Base-by-base conservation (phyloP, 2,329 filamentous ascomycete species). In the Colletotrichum sp. region DNA sequence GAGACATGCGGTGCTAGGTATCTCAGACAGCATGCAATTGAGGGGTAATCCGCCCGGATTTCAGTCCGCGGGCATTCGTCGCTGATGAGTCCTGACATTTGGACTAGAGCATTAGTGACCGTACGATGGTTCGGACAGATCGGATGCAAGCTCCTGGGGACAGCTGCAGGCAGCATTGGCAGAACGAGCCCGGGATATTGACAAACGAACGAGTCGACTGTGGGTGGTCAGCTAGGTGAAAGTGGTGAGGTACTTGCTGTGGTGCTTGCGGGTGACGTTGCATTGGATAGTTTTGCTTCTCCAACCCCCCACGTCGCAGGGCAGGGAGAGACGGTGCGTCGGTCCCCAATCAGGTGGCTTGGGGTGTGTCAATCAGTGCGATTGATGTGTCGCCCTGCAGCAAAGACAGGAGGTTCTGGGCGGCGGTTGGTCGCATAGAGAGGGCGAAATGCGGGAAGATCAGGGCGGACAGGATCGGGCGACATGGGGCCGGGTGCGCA, bases 281-380 rank as follows among this genome's bases (percentile, higher is more conserved):
- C 70, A 73, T 66, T 43, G 59, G 31, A 58, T 43, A 34, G n/a
- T 38, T 69, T 63, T 64, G 66, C 59, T 69, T 69, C 70, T 67
- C 63, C 63, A 67, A 72, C 58, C 70, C 66, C 70, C 70, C 59
- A 65, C 66, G 66, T 59, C 61, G 58, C 66, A 70, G 54, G 21
- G 29, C 38, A 38, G 24, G 69, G 54, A 66, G 38, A 70, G 63
- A 67, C 36, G 29, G 63, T 27, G 65, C 58, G 34, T 63, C 47
- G 65, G 70, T 64, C 65, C 65, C 70, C 47, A 72, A 58, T 72
- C 47, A 64, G 58, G 33, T 7, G 33, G 55, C 21, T 47, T 15
- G 12, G 16, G 24, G 24, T 47, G 33, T 51, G 55, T 21, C 33
- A 66, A 31, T 57, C 24, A 8, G 12, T 47, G 47, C n/a, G 66